Conservation (phyloP, 2,329 filamentous ascomycete genomes). For the Ophiognomonia clavigignenti-juglandacearum region DNA sequence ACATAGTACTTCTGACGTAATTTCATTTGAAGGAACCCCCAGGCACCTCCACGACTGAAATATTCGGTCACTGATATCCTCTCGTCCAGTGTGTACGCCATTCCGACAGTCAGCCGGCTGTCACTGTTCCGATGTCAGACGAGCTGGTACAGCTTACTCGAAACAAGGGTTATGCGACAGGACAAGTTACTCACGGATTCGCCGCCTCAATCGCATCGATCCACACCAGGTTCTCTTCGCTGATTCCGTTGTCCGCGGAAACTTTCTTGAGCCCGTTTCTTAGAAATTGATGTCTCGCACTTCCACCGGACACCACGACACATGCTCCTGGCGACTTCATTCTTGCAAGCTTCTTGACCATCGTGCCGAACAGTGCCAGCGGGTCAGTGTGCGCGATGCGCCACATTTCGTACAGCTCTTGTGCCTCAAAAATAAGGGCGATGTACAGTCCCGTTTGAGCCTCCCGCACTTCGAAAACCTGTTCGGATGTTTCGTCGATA, state of each 20-base stretch:
- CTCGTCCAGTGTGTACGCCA: no score
- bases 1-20: no score
- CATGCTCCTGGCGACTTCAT: background rate
- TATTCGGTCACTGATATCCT: no score
- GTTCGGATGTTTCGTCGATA: background rate
- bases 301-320: background rate
- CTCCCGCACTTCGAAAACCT: background rate
- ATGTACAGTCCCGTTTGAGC: background rate
- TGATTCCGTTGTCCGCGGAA: background rate
- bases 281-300: background rate
- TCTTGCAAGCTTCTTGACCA: background rate
- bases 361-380: background rate
- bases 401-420: background rate
- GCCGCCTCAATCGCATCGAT: background rate
- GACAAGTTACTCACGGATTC: background rate
- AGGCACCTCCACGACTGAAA: no score
- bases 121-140: no score
- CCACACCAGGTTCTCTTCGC: background rate
- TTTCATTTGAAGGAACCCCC: no score
- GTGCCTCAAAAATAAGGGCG: background rate
- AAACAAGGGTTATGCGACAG: no score
- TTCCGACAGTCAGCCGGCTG: no score
- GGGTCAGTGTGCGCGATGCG: background rate
- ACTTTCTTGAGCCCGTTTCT: background rate
- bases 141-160: no score